Base-by-base conservation (phyloP, 164 flowering plant genomes). In the Houttuynia cordata region DNA sequence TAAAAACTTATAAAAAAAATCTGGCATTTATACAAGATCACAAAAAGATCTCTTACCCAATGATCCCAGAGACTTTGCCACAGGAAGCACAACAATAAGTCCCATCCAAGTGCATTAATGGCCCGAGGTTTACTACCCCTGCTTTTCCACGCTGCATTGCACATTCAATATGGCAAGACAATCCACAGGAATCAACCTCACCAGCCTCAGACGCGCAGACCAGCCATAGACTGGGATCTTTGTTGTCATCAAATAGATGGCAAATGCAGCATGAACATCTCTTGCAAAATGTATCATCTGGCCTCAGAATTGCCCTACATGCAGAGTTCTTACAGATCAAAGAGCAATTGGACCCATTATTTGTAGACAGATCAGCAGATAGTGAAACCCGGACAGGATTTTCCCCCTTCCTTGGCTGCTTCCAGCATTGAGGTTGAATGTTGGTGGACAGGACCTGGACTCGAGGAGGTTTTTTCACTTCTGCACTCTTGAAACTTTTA, bases 211-310 rank as follows among this genome's bases (percentile, higher is more conserved):
- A 81, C 53, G 84, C 45, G 65, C 99, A 94, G 56, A 85, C 93
- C 76, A 94, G 72, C 99, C 99, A 94, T 68, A 91, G 97, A 68
- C 99, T 91, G 21, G 99, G 97, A 71, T 94, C 99, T 73, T 91
- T 94, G 67, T 94, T 91, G 74, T 94, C 96, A 74, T 94, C 99
- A 79, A 87, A 94, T 64, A 71, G 68, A 73, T 94, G 99, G 73
- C 99, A 94, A 20, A 94, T 88, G 76, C 96, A 91, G 72, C 99
- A 94, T 42, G 99, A 94, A 69, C 99, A 94, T 76, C 97, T 85
- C 82, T 75, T 81, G 79, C 99, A 94, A 78, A 94, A 94, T 37
- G 96, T 68, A 72, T 87, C 93, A 62, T 84, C 92, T n/a, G 70
- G 65, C 54, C 96, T 81, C 58, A 87, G 51, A 60, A 68, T 56